phyloP scores from a whole-genome alignment of 495 filamentous ascomycete species.

The Aspergillus mulundensis region DNA sequence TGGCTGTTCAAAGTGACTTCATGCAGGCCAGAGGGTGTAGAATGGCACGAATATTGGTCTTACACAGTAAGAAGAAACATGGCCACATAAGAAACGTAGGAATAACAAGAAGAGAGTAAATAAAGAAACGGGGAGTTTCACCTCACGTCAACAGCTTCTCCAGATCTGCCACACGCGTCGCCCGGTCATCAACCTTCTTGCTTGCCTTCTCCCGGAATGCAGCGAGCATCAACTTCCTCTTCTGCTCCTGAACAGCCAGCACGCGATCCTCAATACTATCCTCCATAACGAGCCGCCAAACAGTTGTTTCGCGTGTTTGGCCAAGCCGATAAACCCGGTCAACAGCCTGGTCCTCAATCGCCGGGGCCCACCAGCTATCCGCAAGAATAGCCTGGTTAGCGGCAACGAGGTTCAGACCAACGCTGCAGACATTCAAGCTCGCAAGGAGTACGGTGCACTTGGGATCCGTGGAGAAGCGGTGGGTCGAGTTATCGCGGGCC shows the following conservation, averaged over 20 bases:
- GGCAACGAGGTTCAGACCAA: slow-evolving; percentile 84
- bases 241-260: slow-evolving; percentile 73
- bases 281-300: slow-evolving; percentile 82
- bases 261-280: slow-evolving; percentile 83
- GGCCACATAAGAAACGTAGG: background rate
- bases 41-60: too few relatives aligned
- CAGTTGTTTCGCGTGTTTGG: slow-evolving; percentile 71
- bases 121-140: background rate
- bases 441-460: slow-evolving; percentile 76
- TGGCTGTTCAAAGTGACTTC: too few relatives aligned
- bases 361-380: slow-evolving; percentile 91
- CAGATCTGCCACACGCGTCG: slow-evolving; percentile 54
- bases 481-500: slow-evolving; percentile 66
- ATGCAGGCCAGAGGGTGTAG: too few relatives aligned
- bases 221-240: slow-evolving; percentile 71
- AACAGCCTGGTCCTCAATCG: slow-evolving; percentile 90
- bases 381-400: slow-evolving; percentile 83
- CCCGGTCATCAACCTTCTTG: slow-evolving; percentile 45
- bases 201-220: slow-evolving; percentile 66
- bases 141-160: slow-evolving; percentile 46
- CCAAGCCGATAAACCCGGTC: slow-evolving; percentile 88
- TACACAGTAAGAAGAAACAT: background rate
- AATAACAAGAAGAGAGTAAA: slow-evolving; percentile 3
- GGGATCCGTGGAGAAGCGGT: slow-evolving; percentile 61
- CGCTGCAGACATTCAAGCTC: slow-evolving; percentile 74